Evolutionary conservation across 2,329 filamentous ascomycete species (phyloP).

Genomic region (Chaetomium sp.): DNA sequence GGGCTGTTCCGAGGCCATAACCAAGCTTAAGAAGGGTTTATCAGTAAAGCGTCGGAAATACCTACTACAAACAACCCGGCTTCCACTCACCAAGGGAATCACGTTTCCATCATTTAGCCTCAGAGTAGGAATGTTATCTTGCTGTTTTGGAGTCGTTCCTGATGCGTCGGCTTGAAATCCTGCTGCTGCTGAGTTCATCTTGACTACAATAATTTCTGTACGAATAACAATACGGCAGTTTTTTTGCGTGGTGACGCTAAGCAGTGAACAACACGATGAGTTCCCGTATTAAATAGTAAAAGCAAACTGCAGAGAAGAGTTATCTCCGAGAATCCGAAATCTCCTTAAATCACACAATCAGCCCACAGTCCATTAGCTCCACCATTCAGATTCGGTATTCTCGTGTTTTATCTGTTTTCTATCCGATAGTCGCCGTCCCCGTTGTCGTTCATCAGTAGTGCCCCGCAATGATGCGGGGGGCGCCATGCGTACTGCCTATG

Average conservation of each 20-base stretch:
- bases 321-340: too few species aligned
- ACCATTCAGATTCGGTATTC: too few species aligned
- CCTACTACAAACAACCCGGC: neutral
- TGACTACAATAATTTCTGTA: slow-evolving; percentile 3
- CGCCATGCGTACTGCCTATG: slow-evolving; percentile 10
- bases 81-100: slow-evolving; percentile 58
- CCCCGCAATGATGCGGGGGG: slow-evolving; percentile 15
- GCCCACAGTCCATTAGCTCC: too few species aligned
- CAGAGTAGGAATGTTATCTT: slow-evolving; percentile 45
- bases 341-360: too few species aligned
- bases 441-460: slow-evolving; percentile 2
- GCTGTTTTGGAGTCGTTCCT: slow-evolving; percentile 36
- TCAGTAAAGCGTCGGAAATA: neutral
- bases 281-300: too few species aligned
- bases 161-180: slow-evolving; percentile 35
- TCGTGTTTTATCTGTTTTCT: too few species aligned
- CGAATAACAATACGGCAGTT: too few species aligned
- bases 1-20: slow-evolving; percentile 66
- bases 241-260: too few species aligned
- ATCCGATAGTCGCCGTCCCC: neutral
- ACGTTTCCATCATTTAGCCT: slow-evolving; percentile 69
- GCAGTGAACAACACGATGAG: too few species aligned
- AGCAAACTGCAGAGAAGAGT: too few species aligned
- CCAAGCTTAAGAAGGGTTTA: slow-evolving; percentile 44
- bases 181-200: slow-evolving; percentile 39